Evolutionary conservation across 1,284 basidiomycete species (phyloP), one percentile per base, ranked within the genome.

Genomic region (Microbotryum lychnidis-dioicae): DNA sequence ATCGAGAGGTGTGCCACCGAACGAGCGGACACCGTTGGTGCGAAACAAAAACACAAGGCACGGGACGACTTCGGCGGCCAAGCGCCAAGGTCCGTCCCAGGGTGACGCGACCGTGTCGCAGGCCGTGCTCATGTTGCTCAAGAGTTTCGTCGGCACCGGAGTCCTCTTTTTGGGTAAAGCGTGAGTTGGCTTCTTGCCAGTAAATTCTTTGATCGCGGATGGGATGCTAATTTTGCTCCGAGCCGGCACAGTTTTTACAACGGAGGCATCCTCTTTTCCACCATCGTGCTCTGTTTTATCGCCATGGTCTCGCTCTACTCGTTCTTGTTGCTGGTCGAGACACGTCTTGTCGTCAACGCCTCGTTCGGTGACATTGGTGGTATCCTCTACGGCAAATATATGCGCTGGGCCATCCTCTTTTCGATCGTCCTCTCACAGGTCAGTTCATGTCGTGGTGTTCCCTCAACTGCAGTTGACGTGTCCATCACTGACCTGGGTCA

Each of bases 321-420:
- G 0, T 99, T 98, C 83, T 77, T 99, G 27, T 82, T 98, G 0
- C 83, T 99, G 46, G 85, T 97, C 50, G 81, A 88, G 76, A 85
- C 91, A 48, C 92, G 97, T 71, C 84, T 91, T 64, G 86, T 87
- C 48, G 87, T 97, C 12, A 86, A 87, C 4, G 94, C 91, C 18
- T 90, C 87, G 69, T 98, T 97, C 70, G 94, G 94, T 76, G 94
- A 98, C 73, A 94, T 99, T 67, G 94, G 96, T 45, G 94, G 96
- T 2, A 77, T 82, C 0, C 78, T 99, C 9, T 98, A 97, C 72
- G 94, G 96, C 4, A 84, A 85, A 9, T 89, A 86, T 83, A 91
- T 98, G 89, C 85, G 96, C 52, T 83, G 87, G 62, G 79, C 86
- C 27, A 97, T 99, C 71, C 82, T 98, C 8, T 80, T 80, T 4